Percentiles rank a stretch among this genome's conserved stretches.
phyloP scores from a whole-genome alignment of 352 stramenopile genomes.

The Pythium myriotylum region DNA sequence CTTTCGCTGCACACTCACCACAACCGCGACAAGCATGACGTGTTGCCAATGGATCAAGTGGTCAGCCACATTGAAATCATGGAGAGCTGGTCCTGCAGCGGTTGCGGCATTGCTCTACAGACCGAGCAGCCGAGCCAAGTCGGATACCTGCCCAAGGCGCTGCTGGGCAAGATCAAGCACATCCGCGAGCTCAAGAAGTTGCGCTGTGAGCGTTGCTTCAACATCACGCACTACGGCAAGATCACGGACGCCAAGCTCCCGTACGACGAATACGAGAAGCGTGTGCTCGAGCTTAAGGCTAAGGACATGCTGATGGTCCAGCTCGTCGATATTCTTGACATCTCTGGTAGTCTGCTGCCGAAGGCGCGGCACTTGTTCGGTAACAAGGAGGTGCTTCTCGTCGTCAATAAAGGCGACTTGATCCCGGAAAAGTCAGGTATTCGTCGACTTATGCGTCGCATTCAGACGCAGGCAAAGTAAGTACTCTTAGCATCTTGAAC shows the following conservation, averaged over 20 bases:
- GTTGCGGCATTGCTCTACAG: slow-evolving; percentile 83
- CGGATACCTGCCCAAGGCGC: slow-evolving; percentile 67
- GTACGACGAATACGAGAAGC: slow-evolving; percentile 88
- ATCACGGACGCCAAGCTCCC: slow-evolving; percentile 84
- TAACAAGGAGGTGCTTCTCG: slow-evolving; percentile 89
- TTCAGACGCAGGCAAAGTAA: slow-evolving; percentile 76
- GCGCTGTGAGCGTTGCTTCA: slow-evolving; percentile 86
- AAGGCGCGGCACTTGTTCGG: slow-evolving; percentile 87
- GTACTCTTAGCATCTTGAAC: slow-evolving; percentile 15
- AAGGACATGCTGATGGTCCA: slow-evolving; percentile 92
- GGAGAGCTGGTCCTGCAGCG: slow-evolving; percentile 83
- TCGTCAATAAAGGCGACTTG: slow-evolving; percentile 92
- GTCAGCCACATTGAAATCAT: slow-evolving; percentile 78
- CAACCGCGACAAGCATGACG: slow-evolving; percentile 10
- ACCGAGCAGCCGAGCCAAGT: slow-evolving; percentile 60
- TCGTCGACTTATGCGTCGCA: slow-evolving; percentile 77
- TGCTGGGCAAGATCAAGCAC: slow-evolving; percentile 64
- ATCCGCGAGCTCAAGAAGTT: slow-evolving; percentile 79
- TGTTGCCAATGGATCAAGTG: slow-evolving; percentile 59
- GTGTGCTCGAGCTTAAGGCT: slow-evolving; percentile 80
- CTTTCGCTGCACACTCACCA: slow-evolving; percentile 2
- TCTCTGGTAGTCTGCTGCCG: slow-evolving; percentile 85
- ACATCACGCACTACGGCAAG: slow-evolving; percentile 88
- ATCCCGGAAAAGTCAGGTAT: slow-evolving; percentile 85
- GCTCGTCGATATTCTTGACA: slow-evolving; percentile 92